A percentile compares a stretch with the other conserved stretches of the same genome.
These are phyloP conservation scores for Bipolaris victoriae DNA, from an alignment of 2,329 filamentous ascomycete species.

Conservation along the genomic window DNA sequence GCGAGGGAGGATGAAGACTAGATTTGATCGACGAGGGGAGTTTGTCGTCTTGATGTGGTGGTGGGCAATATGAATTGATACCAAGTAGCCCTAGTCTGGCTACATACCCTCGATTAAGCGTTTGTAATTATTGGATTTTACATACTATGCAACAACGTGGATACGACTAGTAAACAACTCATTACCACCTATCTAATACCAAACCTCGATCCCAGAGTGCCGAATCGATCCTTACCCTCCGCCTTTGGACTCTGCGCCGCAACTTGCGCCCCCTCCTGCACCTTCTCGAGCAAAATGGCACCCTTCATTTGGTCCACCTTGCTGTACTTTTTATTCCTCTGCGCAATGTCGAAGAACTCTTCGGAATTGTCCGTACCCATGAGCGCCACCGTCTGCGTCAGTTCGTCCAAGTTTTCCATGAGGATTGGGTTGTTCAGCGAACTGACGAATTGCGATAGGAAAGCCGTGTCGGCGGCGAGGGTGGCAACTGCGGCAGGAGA, in stretches of 20 bases:
- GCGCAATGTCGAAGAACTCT: slow-evolving; percentile 93
- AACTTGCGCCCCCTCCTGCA: slow-evolving; percentile 44
- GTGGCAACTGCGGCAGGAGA: slow-evolving; percentile 84
- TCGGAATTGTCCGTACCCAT: slow-evolving; percentile 90
- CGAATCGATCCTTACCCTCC: slow-evolving; percentile 41
- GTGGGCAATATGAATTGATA: background rate
- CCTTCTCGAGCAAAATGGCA: slow-evolving; percentile 85
- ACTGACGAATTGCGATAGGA: slow-evolving; percentile 85
- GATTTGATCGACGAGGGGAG: background rate
- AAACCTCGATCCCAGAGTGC: slow-evolving; percentile 44
- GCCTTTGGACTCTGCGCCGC: slow-evolving; percentile 43
- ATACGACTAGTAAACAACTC: background rate
- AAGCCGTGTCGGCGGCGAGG: slow-evolving; percentile 81
- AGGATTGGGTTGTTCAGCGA: slow-evolving; percentile 87
- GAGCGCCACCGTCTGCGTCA: slow-evolving; percentile 89
- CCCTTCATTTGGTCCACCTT: slow-evolving; percentile 91
- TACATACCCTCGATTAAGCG: background rate
- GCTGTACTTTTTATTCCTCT: slow-evolving; percentile 90
- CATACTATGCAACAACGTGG: background rate
- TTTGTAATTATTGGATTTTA: background rate
- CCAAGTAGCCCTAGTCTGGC: background rate
- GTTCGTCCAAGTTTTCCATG: slow-evolving; percentile 85
- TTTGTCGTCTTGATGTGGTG: background rate
- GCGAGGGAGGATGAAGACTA: slow-evolving; percentile 26
- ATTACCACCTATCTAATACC: slow-evolving; percentile 26